Evolutionary conservation across 352 stramenopile species (phyloP), one percentile per base, ranked within the genome.

Genomic region (Phytophthora constricta): DNA sequence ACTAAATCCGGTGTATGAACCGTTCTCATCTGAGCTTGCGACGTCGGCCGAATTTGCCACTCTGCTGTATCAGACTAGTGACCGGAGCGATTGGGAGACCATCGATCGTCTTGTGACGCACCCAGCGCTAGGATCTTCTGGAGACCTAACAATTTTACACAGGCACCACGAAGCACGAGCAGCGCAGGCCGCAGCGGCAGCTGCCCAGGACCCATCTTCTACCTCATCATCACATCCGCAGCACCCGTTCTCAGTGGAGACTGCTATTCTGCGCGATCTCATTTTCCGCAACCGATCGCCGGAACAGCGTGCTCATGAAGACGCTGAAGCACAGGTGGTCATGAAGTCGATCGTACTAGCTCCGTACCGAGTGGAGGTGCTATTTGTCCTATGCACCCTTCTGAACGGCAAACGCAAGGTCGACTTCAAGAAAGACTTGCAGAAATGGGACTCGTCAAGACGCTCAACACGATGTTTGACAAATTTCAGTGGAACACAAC

Each of bases 361-460:
- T 3, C 91, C 91, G 20, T 98, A 97, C 64, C 93, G 98, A 46
- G 96, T 99, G 0, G 96, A 99, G 73, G 90, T 99, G 58, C 81
- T 99, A 17, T 99, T 99, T 70, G 94, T 99, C 17, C 76, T 99
- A 2, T 99, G 95, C 65, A 98, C 94, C 13, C 72, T 99, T 19
- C 74, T 99, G n/a, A 97, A 97, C 19, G 94, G 95, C 41, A 95
- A 97, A 57, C 82, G 96, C 33, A 99, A 99, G 79, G 83, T 97
- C 28, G 89, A 97, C 47, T 96, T 97, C 34, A 93, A 98, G 84
- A 97, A 37, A 72, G 78, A 37, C 76, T 98, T 1, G 91, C 92
- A 2, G 66, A 87, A 4, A 91, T 96, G 75, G 94, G 94, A 3
- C 74, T 99, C 14, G 89, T 98, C 39, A 83, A 87, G 43, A 96